Conservation (phyloP, 2,329 filamentous ascomycete genomes). For the Podosphaera fusca region DNA sequence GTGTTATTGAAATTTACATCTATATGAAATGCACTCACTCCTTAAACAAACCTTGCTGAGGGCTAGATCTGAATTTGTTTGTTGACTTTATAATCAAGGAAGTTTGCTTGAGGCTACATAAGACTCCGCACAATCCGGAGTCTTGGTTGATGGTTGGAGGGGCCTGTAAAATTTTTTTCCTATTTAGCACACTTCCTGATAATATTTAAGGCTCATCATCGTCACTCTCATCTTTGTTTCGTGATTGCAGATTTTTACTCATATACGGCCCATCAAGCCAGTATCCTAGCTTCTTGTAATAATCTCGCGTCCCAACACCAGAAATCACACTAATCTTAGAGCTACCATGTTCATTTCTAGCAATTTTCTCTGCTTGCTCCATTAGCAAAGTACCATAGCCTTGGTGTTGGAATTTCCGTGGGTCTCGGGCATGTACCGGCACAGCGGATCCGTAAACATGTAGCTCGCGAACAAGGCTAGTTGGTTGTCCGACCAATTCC, state of each 20-base stretch:
- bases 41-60: too few species aligned
- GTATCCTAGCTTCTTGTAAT: conserved; percentile 85
- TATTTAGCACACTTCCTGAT: background rate
- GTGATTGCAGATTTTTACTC: conserved; percentile 14
- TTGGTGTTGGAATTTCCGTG: conserved; percentile 94
- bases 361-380: conserved; percentile 94
- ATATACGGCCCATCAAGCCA: conserved; percentile 50
- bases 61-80: too few species aligned
- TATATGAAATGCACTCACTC: too few species aligned
- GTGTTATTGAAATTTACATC: too few species aligned
- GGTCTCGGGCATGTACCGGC: conserved; percentile 87
- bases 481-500: conserved; percentile 67
- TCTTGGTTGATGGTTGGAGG: background rate
- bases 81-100: background rate
- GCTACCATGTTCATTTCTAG: conserved; percentile 80
- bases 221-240: conserved; percentile 12
- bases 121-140: background rate
- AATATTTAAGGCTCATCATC: conserved; percentile 11
- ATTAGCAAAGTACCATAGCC: conserved; percentile 89
- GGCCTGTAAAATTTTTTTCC: background rate
- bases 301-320: conserved; percentile 87
- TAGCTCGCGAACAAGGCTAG: conserved; percentile 76
- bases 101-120: background rate
- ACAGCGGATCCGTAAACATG: conserved; percentile 95
- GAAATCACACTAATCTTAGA: conserved; percentile 91